Evolutionary conservation across 164 flowering plant genomes (phyloP), one percentile per base, ranked within the genome.

Genomic region (Platanus orientalis): DNA sequence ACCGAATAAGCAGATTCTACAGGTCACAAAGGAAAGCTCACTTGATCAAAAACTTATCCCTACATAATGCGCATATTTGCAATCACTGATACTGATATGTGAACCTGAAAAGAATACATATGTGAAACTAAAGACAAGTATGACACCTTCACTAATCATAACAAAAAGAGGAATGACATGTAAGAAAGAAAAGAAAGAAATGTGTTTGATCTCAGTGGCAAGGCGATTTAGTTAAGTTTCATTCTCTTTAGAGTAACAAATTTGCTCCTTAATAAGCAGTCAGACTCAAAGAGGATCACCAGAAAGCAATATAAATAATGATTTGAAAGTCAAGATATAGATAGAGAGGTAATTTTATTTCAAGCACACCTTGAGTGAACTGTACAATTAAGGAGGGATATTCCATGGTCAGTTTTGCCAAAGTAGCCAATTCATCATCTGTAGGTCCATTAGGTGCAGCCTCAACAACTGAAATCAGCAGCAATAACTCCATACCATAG

Each of bases 31-130:
- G 16, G 49, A 76, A 28, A 64, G 44, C 83, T 76, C 58, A 89
- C 95, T n/a, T 69, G 98, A 86, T 48, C 90, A 87, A 70, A 92
- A 88, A 47, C 96, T 81, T 66, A 81, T 80, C 61, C 86, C 87
- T 16, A 73, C 75, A 19, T 67, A 89, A 76, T 88, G 95, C n/a
- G 93, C 83, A 64, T 78, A 36, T 36, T 36, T 14, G 45, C 64
- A 65, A 60, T 62, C 71, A 48, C 73, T 74, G 40, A 26, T 62
- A 58, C 82, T 86, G 60, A 90, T 78, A 75, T 83, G 90, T 23
- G 68, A 55, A 71, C 96, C 98, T 89, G 86, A 65, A 64, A 76
- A 40, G 26, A 27, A 58, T 61, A 17, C 3, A 2, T 14, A 47
- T 29, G 26, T 25, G 16, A 42, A 57, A 29, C 34, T 16, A 28